Conservation (phyloP, 805 yeast genomes). For the Saccharomycopsis schoenii region DNA sequence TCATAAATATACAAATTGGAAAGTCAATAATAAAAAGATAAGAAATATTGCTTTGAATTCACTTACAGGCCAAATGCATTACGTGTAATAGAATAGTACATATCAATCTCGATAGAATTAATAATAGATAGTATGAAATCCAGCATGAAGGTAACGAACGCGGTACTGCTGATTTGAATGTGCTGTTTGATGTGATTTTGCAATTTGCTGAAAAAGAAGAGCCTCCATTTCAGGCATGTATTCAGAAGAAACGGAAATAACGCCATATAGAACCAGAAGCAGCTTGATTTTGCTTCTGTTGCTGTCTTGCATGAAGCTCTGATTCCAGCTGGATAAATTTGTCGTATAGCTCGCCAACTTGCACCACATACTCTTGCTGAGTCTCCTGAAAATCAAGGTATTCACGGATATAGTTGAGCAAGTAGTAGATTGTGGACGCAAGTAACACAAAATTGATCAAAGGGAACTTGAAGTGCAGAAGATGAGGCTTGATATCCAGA, state of each 20-base stretch:
- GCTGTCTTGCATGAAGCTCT: not conserved
- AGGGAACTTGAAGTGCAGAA: slow-evolving; percentile 27
- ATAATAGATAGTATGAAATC: too few species aligned
- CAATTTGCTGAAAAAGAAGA: not conserved
- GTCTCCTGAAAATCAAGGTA: slow-evolving; percentile 25
- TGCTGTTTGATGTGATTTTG: too few species aligned
- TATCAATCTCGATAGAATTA: too few species aligned
- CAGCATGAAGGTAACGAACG: too few species aligned
- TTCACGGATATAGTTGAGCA: slow-evolving; percentile 27
- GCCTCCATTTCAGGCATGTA: not conserved
- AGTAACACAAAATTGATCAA: slow-evolving; percentile 25
- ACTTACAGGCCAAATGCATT: too few species aligned
- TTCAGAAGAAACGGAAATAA: not conserved
- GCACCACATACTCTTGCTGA: slow-evolving; percentile 20
- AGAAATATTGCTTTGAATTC: too few species aligned
- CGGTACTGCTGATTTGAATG: too few species aligned
- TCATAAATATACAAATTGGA: not conserved
- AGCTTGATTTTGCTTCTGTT: not conserved
- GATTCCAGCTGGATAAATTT: not conserved
- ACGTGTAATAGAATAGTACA: too few species aligned
- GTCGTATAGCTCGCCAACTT: slow-evolving; percentile 14
- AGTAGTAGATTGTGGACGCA: slow-evolving; percentile 26
- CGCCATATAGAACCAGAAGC: not conserved
- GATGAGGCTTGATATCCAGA: slow-evolving; percentile 20
- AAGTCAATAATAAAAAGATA: too few species aligned